Base-by-base conservation (phyloP, 257 asterid genomes). In the Parsonsia alboflavescens region DNA sequence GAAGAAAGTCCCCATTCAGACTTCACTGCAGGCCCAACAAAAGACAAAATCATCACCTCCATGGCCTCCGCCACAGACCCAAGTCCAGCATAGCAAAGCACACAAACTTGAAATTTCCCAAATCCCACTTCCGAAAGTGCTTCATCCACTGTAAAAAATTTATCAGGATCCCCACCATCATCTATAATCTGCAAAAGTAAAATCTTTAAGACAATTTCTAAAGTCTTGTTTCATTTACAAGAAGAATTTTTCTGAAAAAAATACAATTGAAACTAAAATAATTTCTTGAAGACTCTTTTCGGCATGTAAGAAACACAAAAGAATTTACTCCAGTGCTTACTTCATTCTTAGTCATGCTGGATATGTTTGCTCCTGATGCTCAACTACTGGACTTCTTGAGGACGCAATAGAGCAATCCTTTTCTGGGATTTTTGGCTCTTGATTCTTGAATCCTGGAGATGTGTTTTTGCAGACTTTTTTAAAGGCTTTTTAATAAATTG, bases 31-130 rank as follows among this genome's bases (percentile, higher is more conserved):
- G 93, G 89, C 26, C 97, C 97, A 13, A 92, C 84, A 74, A 90
- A 90, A 7, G 96, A 90, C 22, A 92, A 84, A 58, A 92, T 86
- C 93, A 88, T 90, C 72, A 92, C 84, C 73, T 92, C 97, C 93
- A 92, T 87, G 28, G 97, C 88, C 79, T 87, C 96, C 10, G 90
- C 86, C 83, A 90, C 76, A 26, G 89, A 71, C 58, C 97, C 97
- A 28, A 90, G 87, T n/a, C 97, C 96, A 0, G 93, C 97, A 73
- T 88, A 92, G 69, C 73, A 77, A 66, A 92, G 84, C 76, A 87
- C 89, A 46, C 82, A 80, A 72, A 21, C 75, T 66, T 92, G 96
- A 66, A 83, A 92, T 75, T 74, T 92, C 69, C 97, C 97, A 75
- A 92, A 92, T 39, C 96, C 97, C 78, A 89, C 85, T n/a, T n/a